A percentile compares a stretch with the other conserved stretches of the same genome.
Conservation (phyloP, 176 grass and related monocot genomes). For the Hsuehochloa calcarea region DNA sequence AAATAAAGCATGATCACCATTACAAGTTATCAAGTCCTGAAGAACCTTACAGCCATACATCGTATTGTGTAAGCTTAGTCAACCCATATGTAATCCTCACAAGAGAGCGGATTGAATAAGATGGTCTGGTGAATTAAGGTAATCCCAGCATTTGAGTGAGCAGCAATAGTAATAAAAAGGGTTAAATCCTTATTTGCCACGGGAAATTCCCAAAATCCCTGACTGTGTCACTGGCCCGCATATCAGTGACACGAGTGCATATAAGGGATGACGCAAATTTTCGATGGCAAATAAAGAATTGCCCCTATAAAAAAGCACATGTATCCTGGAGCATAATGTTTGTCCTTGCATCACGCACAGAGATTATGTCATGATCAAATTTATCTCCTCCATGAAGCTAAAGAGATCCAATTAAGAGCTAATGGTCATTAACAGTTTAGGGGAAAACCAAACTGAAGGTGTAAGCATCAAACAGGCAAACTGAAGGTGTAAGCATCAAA, state of each 20-base stretch:
- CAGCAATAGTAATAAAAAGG: neutral
- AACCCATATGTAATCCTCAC: neutral
- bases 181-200: too few relatives aligned
- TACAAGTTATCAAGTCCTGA: neutral
- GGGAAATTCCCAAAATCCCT: too few relatives aligned
- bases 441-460: neutral
- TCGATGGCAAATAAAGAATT: too few relatives aligned
- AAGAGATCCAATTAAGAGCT: neutral
- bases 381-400: neutral
- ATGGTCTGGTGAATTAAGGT: neutral
- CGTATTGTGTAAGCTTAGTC: neutral
- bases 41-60: neutral
- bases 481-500: neutral
- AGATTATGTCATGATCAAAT: neutral
- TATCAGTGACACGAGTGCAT: too few relatives aligned
- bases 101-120: neutral
- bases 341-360: neutral
- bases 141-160: neutral
- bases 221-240: too few relatives aligned
- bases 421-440: neutral
- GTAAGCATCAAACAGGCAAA: neutral
- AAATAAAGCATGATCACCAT: neutral
- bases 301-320: neutral
- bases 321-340: neutral
- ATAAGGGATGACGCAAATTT: too few relatives aligned